A percentile compares a stretch with the other conserved stretches of the same genome.
Evolutionary conservation across 1,284 basidiomycete species (phyloP).

Genomic region (Coniophora puteana): DNA sequence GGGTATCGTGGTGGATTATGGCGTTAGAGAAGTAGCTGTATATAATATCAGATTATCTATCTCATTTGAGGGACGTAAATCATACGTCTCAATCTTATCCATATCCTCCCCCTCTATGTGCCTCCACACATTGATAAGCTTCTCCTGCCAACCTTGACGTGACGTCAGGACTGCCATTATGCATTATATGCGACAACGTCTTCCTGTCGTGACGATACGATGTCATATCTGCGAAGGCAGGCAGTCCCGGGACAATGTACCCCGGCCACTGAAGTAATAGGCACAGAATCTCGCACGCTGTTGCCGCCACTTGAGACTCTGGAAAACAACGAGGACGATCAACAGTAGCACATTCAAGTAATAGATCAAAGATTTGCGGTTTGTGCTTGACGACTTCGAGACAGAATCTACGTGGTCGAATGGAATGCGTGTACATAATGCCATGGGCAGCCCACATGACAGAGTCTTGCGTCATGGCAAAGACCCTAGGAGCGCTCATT

Average conservation of each 20-base stretch:
- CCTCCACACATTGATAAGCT: slow-evolving; percentile 8
- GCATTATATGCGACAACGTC: slow-evolving; percentile 6
- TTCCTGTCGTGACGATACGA: slow-evolving; percentile 9
- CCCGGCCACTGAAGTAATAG: slow-evolving; percentile 9
- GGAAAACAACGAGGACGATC: slow-evolving; percentile 22
- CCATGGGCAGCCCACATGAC: slow-evolving; percentile 23
- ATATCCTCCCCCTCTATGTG: slow-evolving; percentile 9
- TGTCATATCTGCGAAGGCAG: slow-evolving; percentile 2
- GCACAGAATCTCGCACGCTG: slow-evolving; percentile 16
- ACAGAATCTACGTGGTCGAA: slow-evolving; percentile 19
- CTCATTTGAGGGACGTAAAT: neutral
- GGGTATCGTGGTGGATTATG: slow-evolving; percentile 9
- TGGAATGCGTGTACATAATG: slow-evolving; percentile 17
- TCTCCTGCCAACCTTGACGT: slow-evolving; percentile 5
- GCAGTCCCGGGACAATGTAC: slow-evolving; percentile 14
- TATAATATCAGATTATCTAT: neutral
- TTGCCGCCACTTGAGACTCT: slow-evolving; percentile 15
- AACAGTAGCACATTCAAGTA: slow-evolving; percentile 19
- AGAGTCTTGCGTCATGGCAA: slow-evolving; percentile 24
- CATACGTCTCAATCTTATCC: slow-evolving; percentile 3
- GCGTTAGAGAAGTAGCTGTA: slow-evolving; percentile 10
- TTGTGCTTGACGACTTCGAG: slow-evolving; percentile 20
- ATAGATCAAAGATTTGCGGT: slow-evolving; percentile 19
- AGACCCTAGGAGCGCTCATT: slow-evolving; percentile 23
- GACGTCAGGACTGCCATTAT: slow-evolving; percentile 3